These are phyloP conservation scores for Colletotrichum echinochloae DNA, from an alignment of 2,329 filamentous ascomycete species.

Conservation along the genomic window DNA sequence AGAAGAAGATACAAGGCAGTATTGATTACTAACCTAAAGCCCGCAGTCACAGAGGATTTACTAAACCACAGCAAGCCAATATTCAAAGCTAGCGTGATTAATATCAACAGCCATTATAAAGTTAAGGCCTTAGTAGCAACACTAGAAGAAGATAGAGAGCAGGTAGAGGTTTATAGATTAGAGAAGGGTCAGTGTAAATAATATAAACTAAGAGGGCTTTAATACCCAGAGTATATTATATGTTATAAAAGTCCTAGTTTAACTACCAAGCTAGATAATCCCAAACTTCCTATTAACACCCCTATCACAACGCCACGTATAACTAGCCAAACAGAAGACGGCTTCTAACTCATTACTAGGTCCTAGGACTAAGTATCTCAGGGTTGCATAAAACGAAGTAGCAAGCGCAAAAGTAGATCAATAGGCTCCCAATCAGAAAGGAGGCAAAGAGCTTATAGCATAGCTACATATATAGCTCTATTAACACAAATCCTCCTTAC, in stretches of 20 bases:
- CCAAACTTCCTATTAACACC: background rate
- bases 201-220: background rate
- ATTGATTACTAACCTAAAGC: slow-evolving; percentile 30
- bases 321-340: no score
- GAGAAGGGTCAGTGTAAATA: background rate
- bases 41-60: slow-evolving; percentile 33
- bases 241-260: background rate
- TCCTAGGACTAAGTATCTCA: no score
- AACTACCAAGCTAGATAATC: background rate
- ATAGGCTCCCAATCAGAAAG: background rate
- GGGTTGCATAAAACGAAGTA: no score
- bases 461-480: background rate
- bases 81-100: slow-evolving; percentile 39
- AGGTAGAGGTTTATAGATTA: slow-evolving; percentile 2
- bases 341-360: no score
- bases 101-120: slow-evolving; percentile 15
- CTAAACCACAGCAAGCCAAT: slow-evolving; percentile 37
- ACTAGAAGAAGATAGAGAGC: background rate
- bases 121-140: background rate
- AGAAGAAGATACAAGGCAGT: slow-evolving; percentile 3
- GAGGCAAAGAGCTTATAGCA: background rate
- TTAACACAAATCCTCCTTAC: background rate
- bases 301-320: background rate
- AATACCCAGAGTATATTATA: no score
- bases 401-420: background rate